Evolutionary conservation across 1,284 basidiomycete genomes (phyloP).

Genomic region (Taiwanofungus camphoratus): DNA sequence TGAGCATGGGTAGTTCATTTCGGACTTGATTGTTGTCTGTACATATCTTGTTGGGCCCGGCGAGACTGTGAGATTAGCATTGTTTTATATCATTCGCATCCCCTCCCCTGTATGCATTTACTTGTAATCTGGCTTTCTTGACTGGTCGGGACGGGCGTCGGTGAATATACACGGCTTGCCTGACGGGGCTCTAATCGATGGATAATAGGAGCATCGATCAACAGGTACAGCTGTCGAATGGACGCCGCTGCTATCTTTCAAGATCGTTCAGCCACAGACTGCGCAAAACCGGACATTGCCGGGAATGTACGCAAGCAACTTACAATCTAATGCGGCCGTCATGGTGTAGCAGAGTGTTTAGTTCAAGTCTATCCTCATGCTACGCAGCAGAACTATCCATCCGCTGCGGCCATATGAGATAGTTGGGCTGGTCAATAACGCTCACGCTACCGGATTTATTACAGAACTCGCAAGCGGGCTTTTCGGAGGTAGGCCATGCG

Average conservation of each 20-base stretch:
- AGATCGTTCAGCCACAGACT: constrained; percentile 1
- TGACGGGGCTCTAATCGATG: constrained; percentile 6
- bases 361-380: no score
- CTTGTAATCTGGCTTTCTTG: neutral
- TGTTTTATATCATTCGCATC: constrained; percentile 19
- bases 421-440: neutral
- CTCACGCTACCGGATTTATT: neutral
- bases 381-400: no score
- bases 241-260: constrained; percentile 2
- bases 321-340: neutral
- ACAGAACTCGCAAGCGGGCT: constrained; percentile 1
- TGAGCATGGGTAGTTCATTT: neutral
- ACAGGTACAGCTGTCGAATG: constrained; percentile 1
- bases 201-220: constrained; percentile 10
- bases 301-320: neutral
- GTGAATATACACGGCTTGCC: neutral
- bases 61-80: constrained; percentile 20
- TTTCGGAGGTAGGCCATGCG: neutral
- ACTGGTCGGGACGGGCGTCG: neutral
- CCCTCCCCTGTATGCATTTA: constrained; percentile 6
- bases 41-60: constrained; percentile 16
- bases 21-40: constrained; percentile 14
- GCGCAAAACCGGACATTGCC: neutral
- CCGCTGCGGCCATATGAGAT: neutral
- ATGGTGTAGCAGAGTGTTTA: neutral